These are phyloP conservation scores for Ogataea wickerhamii DNA, from an alignment of 805 yeast genomes.

Conservation along the genomic window DNA sequence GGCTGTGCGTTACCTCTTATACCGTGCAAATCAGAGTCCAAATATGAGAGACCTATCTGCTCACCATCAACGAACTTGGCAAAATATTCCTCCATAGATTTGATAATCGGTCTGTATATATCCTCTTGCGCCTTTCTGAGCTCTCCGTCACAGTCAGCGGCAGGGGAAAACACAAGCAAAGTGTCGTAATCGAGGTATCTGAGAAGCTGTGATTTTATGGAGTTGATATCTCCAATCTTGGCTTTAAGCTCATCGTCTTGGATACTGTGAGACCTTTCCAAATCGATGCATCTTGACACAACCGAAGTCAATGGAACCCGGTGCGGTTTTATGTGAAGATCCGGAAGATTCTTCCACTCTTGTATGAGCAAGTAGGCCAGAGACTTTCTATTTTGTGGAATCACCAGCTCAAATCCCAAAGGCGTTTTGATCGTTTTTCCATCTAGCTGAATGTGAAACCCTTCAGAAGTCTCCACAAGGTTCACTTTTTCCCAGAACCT, in stretches of 20 bases:
- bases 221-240: constrained; percentile 59
- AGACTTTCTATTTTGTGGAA: constrained; percentile 56
- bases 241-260: constrained; percentile 47
- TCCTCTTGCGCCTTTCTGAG: constrained; percentile 78
- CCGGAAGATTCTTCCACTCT: constrained; percentile 81
- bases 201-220: constrained; percentile 57
- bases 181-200: constrained; percentile 95
- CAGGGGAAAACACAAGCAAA: constrained; percentile 78
- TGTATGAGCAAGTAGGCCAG: constrained; percentile 75
- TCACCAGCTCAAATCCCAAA: constrained; percentile 60
- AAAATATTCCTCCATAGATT: constrained; percentile 59
- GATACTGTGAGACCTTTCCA: constrained; percentile 39
- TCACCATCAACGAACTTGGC: constrained; percentile 36
- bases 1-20: constrained; percentile 77
- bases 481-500: constrained; percentile 81
- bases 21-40: constrained; percentile 83
- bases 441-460: constrained; percentile 62
- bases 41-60: constrained; percentile 42
- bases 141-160: constrained; percentile 75
- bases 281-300: constrained; percentile 82
- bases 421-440: constrained; percentile 81
- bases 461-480: constrained; percentile 30
- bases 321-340: constrained; percentile 66
- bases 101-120: constrained; percentile 69
- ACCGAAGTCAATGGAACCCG: constrained; percentile 84